Conservation (phyloP, 176 grass and related monocot genomes). For the Microstegium vimineum region DNA sequence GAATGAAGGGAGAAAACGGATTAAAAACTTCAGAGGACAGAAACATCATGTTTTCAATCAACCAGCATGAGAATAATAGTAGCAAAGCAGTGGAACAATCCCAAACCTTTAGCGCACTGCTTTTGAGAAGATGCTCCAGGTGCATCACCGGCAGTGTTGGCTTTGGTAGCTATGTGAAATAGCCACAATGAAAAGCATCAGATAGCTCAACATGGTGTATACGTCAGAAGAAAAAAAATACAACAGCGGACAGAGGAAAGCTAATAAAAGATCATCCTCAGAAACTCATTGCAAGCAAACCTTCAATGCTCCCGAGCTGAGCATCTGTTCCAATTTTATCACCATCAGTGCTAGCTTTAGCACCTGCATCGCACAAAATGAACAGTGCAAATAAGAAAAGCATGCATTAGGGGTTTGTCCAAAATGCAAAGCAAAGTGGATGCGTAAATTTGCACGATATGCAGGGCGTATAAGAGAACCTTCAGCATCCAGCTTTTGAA, state of each 20-base stretch:
- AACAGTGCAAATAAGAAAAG: neutral
- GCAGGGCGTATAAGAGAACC: neutral
- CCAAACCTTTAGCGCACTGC: constrained; percentile 28
- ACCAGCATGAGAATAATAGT: neutral
- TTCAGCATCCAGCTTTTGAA: neutral
- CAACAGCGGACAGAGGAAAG: constrained; percentile 3
- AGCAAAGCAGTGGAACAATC: neutral
- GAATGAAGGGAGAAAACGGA: neutral
- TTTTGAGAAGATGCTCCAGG: neutral
- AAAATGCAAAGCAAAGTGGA: neutral
- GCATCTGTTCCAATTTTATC: no score
- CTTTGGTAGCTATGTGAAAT: constrained; percentile 1
- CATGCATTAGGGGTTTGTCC: neutral
- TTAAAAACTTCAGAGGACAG: neutral
- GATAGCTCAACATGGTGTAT: neutral
- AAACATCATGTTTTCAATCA: neutral
- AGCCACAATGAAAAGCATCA: neutral
- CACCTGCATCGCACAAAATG: no score
- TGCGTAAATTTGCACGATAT: neutral
- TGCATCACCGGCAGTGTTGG: neutral
- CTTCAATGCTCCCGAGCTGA: neutral
- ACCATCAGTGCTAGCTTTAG: no score
- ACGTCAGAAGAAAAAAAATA: neutral
- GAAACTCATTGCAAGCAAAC: constrained; percentile 3
- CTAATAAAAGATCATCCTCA: neutral